phyloP scores from a whole-genome alignment of 1,139 yeast species.

The Pichia sp. region DNA sequence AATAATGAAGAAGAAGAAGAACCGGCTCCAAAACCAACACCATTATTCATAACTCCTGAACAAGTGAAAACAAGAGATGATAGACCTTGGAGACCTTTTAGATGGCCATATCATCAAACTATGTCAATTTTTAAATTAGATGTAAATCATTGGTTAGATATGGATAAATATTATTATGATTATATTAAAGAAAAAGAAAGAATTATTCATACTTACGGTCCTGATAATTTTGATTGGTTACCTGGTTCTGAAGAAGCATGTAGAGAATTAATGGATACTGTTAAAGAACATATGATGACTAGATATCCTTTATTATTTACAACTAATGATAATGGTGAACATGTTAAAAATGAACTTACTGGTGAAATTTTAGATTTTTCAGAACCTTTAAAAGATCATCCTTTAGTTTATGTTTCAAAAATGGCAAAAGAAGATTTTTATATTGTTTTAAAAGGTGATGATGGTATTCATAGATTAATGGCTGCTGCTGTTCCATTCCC shows the following conservation, averaged over 20 bases:
- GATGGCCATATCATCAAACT: slow-evolving; percentile 78
- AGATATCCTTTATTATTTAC: slow-evolving; percentile 62
- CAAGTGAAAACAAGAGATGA: slow-evolving; percentile 61
- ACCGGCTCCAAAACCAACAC: slow-evolving; percentile 48
- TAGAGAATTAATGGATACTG: slow-evolving; percentile 57
- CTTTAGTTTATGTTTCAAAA: slow-evolving; percentile 55
- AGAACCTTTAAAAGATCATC: slow-evolving; percentile 54
- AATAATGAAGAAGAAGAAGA: slow-evolving; percentile 24
- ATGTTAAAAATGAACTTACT: slow-evolving; percentile 56
- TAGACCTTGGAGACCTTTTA: slow-evolving; percentile 75
- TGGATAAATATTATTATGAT: slow-evolving; percentile 69
- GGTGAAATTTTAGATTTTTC: slow-evolving; percentile 56
- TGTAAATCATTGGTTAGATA: slow-evolving; percentile 70
- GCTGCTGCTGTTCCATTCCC: slow-evolving; percentile 80
- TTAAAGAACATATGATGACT: slow-evolving; percentile 50
- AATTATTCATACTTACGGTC: slow-evolving; percentile 52
- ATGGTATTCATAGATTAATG: slow-evolving; percentile 55
- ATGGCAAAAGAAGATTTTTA: slow-evolving; percentile 74
- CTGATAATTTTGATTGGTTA: slow-evolving; percentile 57
- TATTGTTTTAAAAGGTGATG: slow-evolving; percentile 49
- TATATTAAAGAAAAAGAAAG: slow-evolving; percentile 58
- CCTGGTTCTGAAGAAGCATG: slow-evolving; percentile 65
- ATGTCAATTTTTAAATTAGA: slow-evolving; percentile 69
- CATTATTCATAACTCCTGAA: slow-evolving; percentile 60
- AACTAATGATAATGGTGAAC: slow-evolving; percentile 41